These are phyloP conservation scores for Cladosporium sp. DNA, from an alignment of 2,329 filamentous ascomycete species.

Conservation along the genomic window DNA sequence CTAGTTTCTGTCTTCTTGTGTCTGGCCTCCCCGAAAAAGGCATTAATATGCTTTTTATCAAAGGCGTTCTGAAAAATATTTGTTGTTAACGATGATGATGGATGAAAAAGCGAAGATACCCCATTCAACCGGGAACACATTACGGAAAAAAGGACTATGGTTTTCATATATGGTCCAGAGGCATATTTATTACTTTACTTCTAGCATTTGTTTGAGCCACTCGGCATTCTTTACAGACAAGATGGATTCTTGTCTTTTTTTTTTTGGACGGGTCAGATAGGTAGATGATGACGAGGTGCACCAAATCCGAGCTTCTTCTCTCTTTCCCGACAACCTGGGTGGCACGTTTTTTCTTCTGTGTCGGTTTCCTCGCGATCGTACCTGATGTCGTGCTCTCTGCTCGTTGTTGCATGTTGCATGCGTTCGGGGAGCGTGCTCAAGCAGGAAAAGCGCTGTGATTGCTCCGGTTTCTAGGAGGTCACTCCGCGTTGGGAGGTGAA, in stretches of 20 bases:
- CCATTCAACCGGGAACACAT: constrained; percentile 36
- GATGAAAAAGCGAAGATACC: constrained; percentile 33
- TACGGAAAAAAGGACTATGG: constrained; percentile 12
- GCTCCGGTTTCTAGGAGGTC: constrained; percentile 4
- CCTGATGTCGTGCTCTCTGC: not conserved
- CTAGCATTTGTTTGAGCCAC: not conserved
- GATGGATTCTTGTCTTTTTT: not conserved
- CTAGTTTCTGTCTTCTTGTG: not conserved
- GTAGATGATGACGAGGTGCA: not conserved
- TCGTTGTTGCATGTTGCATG: constrained; percentile 8
- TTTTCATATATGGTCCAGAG: not conserved
- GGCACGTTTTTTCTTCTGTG: not conserved
- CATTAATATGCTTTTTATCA: constrained; percentile 17
- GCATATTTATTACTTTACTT: not conserved
- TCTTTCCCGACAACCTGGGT: not conserved
- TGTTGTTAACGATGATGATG: constrained; percentile 22
- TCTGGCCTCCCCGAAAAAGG: not conserved
- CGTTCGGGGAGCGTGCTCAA: not conserved
- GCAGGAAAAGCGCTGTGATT: not conserved
- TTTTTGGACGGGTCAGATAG: not conserved
- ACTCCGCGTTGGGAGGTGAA: constrained; percentile 4
- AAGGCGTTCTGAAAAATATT: constrained; percentile 27
- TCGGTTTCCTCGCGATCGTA: not conserved
- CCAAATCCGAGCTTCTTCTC: not conserved
- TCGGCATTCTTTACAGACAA: not conserved